A percentile compares a stretch with the other conserved stretches of the same genome.
phyloP scores from a whole-genome alignment of 2,329 filamentous ascomycete genomes.

The Fusarium abutilonis region DNA sequence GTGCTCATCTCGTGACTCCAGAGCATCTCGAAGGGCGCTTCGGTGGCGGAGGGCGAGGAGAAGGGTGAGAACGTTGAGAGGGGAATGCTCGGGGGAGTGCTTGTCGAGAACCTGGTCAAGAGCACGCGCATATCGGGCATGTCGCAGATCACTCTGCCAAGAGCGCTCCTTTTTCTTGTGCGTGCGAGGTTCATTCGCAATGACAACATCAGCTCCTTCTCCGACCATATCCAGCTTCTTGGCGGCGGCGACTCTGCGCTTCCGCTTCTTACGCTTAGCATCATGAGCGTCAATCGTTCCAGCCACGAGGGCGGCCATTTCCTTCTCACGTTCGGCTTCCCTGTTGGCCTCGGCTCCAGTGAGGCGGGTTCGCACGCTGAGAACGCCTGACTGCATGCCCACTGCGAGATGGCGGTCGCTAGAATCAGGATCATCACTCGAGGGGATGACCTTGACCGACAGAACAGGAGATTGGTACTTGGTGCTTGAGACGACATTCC shows the following conservation, averaged over 20 bases:
- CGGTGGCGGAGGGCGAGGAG: constrained; percentile 88
- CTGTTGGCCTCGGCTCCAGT: constrained; percentile 82
- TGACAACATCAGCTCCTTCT: constrained; percentile 87
- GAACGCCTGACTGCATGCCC: constrained; percentile 92
- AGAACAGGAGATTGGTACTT: constrained; percentile 95
- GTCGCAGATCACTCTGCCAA: constrained; percentile 86
- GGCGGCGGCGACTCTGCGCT: constrained; percentile 60
- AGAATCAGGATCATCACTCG: constrained; percentile 52
- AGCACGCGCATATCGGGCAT: constrained; percentile 78
- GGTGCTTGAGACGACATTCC: constrained; percentile 94
- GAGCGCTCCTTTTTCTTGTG: constrained; percentile 68
- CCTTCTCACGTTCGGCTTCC: constrained; percentile 80
- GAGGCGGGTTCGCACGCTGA: constrained; percentile 89
- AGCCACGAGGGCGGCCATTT: constrained; percentile 83
- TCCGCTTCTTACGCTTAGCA: constrained; percentile 74
- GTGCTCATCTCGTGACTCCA: constrained; percentile 82
- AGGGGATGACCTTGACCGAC: constrained; percentile 76
- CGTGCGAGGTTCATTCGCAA: constrained; percentile 73
- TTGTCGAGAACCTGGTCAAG: constrained; percentile 80
- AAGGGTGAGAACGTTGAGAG: constrained; percentile 75
- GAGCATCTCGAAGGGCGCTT: constrained; percentile 81
- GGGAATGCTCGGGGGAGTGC: constrained; percentile 61
- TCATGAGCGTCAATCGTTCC: constrained; percentile 84
- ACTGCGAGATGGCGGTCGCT: constrained; percentile 95
- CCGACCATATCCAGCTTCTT: constrained; percentile 80